These are phyloP conservation scores for Geranium rotundifolium DNA, from an alignment of 345 rosid genomes.

Conservation along the genomic window DNA sequence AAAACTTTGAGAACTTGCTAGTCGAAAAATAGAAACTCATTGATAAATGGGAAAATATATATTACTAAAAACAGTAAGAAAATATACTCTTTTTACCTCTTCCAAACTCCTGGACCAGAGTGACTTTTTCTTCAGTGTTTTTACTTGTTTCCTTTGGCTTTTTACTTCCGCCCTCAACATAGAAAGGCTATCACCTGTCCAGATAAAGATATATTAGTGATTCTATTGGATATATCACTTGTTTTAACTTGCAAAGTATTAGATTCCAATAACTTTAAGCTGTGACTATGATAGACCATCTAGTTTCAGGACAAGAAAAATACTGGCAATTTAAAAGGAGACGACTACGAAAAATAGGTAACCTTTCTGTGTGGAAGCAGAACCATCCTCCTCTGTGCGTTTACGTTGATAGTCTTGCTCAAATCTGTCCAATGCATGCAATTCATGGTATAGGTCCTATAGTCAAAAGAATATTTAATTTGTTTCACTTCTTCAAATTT, in stretches of 20 bases:
- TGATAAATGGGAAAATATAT: background rate
- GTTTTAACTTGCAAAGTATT: too few species aligned
- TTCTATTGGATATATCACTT: background rate
- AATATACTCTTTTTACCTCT: slow-evolving; percentile 36
- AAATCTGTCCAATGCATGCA: slow-evolving; percentile 65
- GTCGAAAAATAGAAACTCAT: background rate
- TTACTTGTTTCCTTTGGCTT: slow-evolving; percentile 66
- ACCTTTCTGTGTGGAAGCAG: slow-evolving; percentile 46
- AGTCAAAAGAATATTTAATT: slow-evolving; percentile 3
- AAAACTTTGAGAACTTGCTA: background rate
- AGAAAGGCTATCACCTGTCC: slow-evolving; percentile 44
- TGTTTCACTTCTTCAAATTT: background rate
- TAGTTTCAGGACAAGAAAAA: too few species aligned
- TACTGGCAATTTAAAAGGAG: background rate
- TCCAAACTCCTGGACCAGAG: slow-evolving; percentile 82
- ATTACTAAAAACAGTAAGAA: background rate
- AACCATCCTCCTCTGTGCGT: slow-evolving; percentile 55
- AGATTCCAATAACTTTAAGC: too few species aligned
- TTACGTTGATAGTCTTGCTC: slow-evolving; percentile 72
- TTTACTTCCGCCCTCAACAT: slow-evolving; percentile 62
- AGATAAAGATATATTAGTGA: background rate
- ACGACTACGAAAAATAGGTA: background rate
- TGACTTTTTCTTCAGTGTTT: slow-evolving; percentile 69
- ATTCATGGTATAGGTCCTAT: slow-evolving; percentile 73
- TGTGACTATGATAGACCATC: too few species aligned